These are phyloP conservation scores for Penicillium arizonense DNA, from an alignment of 495 filamentous ascomycete species.

Conservation along the genomic window DNA sequence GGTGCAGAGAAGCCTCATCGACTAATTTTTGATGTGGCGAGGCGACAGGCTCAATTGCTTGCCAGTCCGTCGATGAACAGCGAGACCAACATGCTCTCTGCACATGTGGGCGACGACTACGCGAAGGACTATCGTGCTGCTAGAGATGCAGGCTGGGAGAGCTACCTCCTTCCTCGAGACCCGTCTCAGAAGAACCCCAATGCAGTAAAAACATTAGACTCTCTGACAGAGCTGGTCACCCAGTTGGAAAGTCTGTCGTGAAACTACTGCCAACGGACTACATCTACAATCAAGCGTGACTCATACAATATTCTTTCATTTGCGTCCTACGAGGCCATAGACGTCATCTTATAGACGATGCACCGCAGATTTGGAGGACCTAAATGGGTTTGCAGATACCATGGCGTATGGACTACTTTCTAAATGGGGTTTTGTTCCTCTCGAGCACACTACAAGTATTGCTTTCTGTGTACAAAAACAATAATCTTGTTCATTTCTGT, in stretches of 20 bases:
- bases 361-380: too few species aligned
- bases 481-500: too few species aligned
- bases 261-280: neutral
- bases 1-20: slow-evolving; percentile 65
- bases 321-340: too few species aligned
- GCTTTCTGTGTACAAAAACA: too few species aligned
- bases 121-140: slow-evolving; percentile 63
- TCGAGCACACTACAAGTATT: too few species aligned
- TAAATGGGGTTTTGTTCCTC: too few species aligned
- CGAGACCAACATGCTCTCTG: slow-evolving; percentile 37
- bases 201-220: slow-evolving; percentile 13
- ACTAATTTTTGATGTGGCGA: slow-evolving; percentile 63
- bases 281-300: neutral
- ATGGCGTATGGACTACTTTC: too few species aligned
- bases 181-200: slow-evolving; percentile 4
- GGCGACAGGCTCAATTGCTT: slow-evolving; percentile 34
- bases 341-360: too few species aligned
- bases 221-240: slow-evolving; percentile 26
- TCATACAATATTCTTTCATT: neutral
- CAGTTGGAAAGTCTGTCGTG: slow-evolving; percentile 2
- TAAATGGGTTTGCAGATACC: too few species aligned
- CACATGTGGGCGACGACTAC: slow-evolving; percentile 70
- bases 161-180: slow-evolving; percentile 47
- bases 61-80: neutral
- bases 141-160: slow-evolving; percentile 61